A percentile compares a stretch with the other conserved stretches of the same genome.
Evolutionary conservation across 257 asterid genomes (phyloP).

Genomic region (Solanum gracilifrons): DNA sequence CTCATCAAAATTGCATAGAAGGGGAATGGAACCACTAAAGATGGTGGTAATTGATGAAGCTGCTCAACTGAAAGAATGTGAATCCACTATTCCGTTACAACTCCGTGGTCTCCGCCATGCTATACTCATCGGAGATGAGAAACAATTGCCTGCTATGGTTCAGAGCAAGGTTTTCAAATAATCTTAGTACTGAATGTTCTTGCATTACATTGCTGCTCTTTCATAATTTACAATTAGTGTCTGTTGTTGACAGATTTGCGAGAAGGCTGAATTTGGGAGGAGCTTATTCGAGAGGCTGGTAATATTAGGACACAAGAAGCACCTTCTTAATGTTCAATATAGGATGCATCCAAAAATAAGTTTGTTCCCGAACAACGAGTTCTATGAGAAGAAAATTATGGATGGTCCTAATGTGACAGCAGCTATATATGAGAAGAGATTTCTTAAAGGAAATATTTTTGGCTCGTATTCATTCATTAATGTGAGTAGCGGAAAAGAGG

Average conservation of each 20-base stretch:
- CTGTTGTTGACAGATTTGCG: background rate
- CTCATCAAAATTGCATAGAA: constrained; percentile 14
- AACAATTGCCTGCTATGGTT: constrained; percentile 55
- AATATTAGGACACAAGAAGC: constrained; percentile 28
- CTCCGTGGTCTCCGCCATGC: constrained; percentile 41
- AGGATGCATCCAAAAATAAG: constrained; percentile 58
- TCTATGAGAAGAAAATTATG: constrained; percentile 22
- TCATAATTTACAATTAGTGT: background rate
- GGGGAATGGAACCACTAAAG: constrained; percentile 6
- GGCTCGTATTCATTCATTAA: constrained; percentile 51
- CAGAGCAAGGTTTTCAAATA: constrained; percentile 28
- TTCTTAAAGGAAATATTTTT: constrained; percentile 22
- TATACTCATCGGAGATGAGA: constrained; percentile 48
- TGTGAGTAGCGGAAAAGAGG: constrained; percentile 37
- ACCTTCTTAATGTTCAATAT: constrained; percentile 43
- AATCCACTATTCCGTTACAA: constrained; percentile 41
- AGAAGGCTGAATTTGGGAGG: constrained; percentile 23
- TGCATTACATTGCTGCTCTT: background rate
- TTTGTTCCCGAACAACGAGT: constrained; percentile 35
- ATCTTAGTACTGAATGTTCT: background rate
- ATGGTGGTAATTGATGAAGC: constrained; percentile 54
- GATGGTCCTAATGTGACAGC: constrained; percentile 29
- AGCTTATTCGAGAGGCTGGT: constrained; percentile 56
- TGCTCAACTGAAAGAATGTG: constrained; percentile 57
- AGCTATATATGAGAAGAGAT: constrained; percentile 4